Evolutionary conservation across 1,139 yeast genomes (phyloP), one percentile per base, ranked within the genome.

Genomic region (Tardiomyces blankii): DNA sequence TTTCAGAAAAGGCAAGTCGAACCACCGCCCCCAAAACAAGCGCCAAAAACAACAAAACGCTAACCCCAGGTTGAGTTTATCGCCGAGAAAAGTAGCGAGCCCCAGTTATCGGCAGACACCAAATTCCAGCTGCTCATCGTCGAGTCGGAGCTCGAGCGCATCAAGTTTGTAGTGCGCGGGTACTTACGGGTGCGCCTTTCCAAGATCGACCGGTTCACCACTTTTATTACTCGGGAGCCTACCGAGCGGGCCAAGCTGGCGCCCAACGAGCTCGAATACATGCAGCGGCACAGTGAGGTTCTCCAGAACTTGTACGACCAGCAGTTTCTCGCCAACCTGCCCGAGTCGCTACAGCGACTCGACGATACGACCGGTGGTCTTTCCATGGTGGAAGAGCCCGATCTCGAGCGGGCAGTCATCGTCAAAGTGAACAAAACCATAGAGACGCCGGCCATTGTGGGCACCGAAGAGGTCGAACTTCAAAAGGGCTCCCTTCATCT

Each of bases 131-230:
- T 89, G 40, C 77, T 91, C 70, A 75, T 93, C 18, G 80, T 89
- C 51, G 98, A 91, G 60, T 83, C 95, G 3, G 98, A 91, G 57
- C 73, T 91, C 25, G 98, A 91, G 58, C 68, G 98, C 48, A 75
- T 87, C 43, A 87, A 83, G 56, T 91, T 82, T 60, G 66, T 91
- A 40, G 70, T 89, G 18, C 69, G 97, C 46, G 75, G 88, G 23
- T 89, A 87, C 60, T 69, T 89, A 35, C 73, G 98, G 49, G 75
- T 91, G 2, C 70, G 99, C 48, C 66, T 93, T 47, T 53, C 65
- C 45, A 63, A 65, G 59, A 74, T 89, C 41, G 96, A 88, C 65
- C 72, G 71, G 51, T 80, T 69, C 62, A 72, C 87, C 18, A 67
- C 84, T 3, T 77, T 67, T 56, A 76, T 85, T 42, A 61, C 54